Conservation (phyloP, 148 eudicot genomes). For the Vaccinium macrocarpon region DNA sequence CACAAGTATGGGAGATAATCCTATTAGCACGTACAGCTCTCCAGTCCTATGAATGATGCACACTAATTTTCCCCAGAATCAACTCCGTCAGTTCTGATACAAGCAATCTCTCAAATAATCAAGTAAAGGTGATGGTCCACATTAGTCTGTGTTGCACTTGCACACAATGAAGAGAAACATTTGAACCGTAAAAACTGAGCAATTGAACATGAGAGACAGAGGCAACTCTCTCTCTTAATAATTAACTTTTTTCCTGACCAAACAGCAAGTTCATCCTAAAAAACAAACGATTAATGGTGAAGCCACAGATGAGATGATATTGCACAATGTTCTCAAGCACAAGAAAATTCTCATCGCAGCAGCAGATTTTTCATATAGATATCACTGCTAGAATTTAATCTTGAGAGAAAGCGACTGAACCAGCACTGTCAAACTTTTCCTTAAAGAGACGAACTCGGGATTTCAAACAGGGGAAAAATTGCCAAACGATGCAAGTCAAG, state of each 20-base stretch:
- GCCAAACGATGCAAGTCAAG: neutral
- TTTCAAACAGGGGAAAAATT: neutral
- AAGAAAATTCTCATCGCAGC: conserved; percentile 6
- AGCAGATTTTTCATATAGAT: neutral
- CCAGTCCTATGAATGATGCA: neutral
- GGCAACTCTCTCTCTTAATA: neutral
- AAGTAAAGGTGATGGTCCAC: neutral
- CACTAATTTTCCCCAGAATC: neutral
- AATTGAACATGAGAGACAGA: neutral
- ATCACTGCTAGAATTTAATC: neutral
- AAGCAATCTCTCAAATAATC: neutral
- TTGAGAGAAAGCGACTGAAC: neutral
- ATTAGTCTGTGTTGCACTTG: neutral
- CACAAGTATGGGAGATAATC: neutral
- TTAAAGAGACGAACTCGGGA: conserved; percentile 1
- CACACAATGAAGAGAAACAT: conserved; percentile 4
- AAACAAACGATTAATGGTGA: neutral
- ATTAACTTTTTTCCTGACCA: neutral
- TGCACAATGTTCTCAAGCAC: neutral
- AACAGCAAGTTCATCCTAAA: neutral
- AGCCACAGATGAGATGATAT: neutral
- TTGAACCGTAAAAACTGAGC: neutral
- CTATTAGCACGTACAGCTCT: neutral
- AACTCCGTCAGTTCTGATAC: neutral
- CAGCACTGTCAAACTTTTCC: neutral